Evolutionary conservation across 345 rosid species (phyloP).

Genomic region (Kernera saxatilis): DNA sequence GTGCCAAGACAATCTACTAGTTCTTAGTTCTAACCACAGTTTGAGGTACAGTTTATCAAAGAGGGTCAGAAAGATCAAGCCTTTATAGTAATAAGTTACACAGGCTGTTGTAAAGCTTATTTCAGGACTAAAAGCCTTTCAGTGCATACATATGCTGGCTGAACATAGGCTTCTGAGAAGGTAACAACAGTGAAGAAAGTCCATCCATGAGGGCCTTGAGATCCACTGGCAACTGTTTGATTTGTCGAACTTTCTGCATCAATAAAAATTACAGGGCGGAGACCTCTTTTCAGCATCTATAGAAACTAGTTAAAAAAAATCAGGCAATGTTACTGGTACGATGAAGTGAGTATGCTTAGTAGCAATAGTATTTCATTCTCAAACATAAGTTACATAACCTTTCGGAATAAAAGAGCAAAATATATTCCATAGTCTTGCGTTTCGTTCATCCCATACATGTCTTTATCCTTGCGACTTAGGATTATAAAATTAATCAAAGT

Average conservation of each 20-base stretch:
- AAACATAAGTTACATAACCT: conserved; percentile 11
- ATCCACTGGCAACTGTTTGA: conserved; percentile 79
- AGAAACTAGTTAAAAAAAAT: conserved; percentile 1
- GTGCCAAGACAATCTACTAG: background rate
- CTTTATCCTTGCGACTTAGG: background rate
- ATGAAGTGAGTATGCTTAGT: background rate
- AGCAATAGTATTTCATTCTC: background rate
- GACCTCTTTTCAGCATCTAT: conserved; percentile 9
- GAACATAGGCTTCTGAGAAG: conserved; percentile 79
- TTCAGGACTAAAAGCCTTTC: background rate
- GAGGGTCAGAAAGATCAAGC: conserved; percentile 15
- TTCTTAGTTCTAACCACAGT: conserved; percentile 11
- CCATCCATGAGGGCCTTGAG: conserved; percentile 70
- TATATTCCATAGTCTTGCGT: background rate
- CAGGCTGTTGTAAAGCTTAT: background rate
- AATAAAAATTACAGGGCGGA: conserved; percentile 18
- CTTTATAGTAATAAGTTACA: background rate
- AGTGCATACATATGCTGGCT: conserved; percentile 62
- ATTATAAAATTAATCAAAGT: background rate
- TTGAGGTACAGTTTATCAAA: background rate
- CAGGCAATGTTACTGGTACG: background rate
- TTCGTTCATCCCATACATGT: background rate
- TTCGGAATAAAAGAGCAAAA: background rate
- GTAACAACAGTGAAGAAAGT: conserved; percentile 78
- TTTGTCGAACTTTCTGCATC: conserved; percentile 62